Evolutionary conservation across 495 filamentous ascomycete genomes (phyloP).

Genomic region (Xylaria acuta): DNA sequence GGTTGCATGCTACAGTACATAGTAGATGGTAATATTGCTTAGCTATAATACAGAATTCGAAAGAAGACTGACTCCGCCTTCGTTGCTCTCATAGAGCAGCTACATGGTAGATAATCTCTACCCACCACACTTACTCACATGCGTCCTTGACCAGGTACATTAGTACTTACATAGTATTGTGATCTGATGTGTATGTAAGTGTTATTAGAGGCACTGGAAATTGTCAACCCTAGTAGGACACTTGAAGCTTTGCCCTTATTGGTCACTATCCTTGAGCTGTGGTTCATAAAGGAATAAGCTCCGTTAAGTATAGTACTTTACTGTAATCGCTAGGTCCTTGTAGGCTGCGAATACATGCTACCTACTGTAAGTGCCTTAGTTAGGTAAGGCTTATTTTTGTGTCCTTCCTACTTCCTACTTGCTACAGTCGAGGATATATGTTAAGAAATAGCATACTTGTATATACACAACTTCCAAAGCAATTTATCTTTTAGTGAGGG

Average conservation of each 20-base stretch:
- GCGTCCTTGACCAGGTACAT: no score
- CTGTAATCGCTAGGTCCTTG: not conserved
- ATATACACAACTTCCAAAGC: not conserved
- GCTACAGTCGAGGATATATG: not conserved
- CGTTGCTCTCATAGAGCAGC: not conserved
- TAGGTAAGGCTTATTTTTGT: not conserved
- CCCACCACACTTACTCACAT: no score
- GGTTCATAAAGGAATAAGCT: not conserved
- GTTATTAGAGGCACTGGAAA: not conserved
- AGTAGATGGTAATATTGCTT: not conserved
- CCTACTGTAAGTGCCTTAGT: not conserved
- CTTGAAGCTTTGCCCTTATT: slow-evolving; percentile 1
- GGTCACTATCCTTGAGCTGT: not conserved
- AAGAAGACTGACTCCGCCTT: not conserved
- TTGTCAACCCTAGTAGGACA: not conserved
- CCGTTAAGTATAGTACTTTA: no score
- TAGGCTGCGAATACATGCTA: not conserved
- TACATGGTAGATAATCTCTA: no score
- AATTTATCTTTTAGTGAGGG: not conserved
- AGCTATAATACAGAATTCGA: not conserved
- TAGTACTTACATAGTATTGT: no score
- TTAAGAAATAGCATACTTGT: not conserved
- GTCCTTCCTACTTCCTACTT: not conserved
- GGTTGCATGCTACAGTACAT: not conserved
- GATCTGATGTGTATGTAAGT: no score